phyloP scores from a whole-genome alignment of 1,139 yeast genomes.

The Magnusiomyces suaveolens region DNA sequence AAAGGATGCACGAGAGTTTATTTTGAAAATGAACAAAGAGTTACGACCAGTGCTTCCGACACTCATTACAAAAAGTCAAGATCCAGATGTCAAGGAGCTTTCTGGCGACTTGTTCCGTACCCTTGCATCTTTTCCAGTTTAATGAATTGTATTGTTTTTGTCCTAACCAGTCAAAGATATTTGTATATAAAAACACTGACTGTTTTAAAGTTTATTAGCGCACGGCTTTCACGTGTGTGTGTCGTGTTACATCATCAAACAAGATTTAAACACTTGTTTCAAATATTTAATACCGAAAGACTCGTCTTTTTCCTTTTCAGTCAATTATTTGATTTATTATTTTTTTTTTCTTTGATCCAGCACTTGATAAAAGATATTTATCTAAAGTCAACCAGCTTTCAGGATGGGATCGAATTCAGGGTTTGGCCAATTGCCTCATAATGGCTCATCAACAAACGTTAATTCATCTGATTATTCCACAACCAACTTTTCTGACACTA shows the following conservation, averaged over 20 bases:
- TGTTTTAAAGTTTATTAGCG: too few relatives aligned
- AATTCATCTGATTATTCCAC: not conserved
- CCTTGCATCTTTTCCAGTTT: not conserved
- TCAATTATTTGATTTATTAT: too few relatives aligned
- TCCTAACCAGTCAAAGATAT: not conserved
- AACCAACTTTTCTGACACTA: not conserved
- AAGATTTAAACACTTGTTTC: too few relatives aligned
- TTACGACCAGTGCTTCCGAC: not conserved
- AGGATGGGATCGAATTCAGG: not conserved
- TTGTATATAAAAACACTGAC: too few relatives aligned
- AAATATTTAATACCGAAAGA: too few relatives aligned
- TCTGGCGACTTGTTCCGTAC: constrained; percentile 6
- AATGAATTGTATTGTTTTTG: not conserved
- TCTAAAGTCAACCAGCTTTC: too few relatives aligned
- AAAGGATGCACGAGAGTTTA: not conserved
- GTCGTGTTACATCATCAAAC: too few relatives aligned
- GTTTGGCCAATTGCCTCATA: not conserved
- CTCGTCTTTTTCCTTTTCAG: too few relatives aligned
- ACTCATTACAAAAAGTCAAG: constrained; percentile 6
- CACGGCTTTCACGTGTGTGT: not conserved
- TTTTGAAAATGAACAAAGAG: not conserved
- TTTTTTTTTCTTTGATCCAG: too few relatives aligned
- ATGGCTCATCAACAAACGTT: not conserved
- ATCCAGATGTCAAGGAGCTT: constrained; percentile 7
- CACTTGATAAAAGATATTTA: too few relatives aligned